These are phyloP conservation scores for Ogataea ganodermae DNA, from an alignment of 805 yeast genomes.

Conservation along the genomic window DNA sequence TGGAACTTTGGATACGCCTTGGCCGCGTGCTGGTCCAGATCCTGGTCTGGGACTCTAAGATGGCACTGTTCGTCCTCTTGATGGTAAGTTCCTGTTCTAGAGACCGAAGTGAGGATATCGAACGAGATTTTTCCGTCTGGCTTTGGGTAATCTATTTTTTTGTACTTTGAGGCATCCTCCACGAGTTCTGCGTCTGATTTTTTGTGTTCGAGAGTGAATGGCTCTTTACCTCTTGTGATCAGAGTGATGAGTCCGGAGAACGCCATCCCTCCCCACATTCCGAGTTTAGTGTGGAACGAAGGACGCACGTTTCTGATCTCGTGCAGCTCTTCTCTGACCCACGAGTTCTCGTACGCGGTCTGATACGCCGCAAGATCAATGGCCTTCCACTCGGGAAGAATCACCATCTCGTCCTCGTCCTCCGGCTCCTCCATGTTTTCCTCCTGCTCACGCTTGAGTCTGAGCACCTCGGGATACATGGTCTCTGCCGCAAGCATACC, in stretches of 20 bases:
- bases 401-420: constrained; percentile 38
- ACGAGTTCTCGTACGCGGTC: constrained; percentile 65
- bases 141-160: constrained; percentile 86
- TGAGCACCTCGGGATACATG: constrained; percentile 54
- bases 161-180: constrained; percentile 60
- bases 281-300: constrained; percentile 76
- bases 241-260: constrained; percentile 85
- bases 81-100: constrained; percentile 95
- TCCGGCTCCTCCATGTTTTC: constrained; percentile 44
- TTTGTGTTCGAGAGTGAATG: constrained; percentile 79
- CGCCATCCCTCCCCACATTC: constrained; percentile 76
- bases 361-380: constrained; percentile 63
- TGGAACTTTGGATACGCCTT: constrained; percentile 70
- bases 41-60: constrained; percentile 67
- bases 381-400: constrained; percentile 41
- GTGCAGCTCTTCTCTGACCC: constrained; percentile 83
- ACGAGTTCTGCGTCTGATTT: constrained; percentile 75
- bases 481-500: constrained; percentile 94
- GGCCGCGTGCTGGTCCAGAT: constrained; percentile 64
- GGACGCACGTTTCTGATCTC: constrained; percentile 92
- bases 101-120: constrained; percentile 91
- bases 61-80: constrained; percentile 94
- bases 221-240: constrained; percentile 74
- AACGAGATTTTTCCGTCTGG: constrained; percentile 94
- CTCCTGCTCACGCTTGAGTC: constrained; percentile 44